Evolutionary conservation across 2,329 filamentous ascomycete species (phyloP).

Genomic region (Ustulina deusta): DNA sequence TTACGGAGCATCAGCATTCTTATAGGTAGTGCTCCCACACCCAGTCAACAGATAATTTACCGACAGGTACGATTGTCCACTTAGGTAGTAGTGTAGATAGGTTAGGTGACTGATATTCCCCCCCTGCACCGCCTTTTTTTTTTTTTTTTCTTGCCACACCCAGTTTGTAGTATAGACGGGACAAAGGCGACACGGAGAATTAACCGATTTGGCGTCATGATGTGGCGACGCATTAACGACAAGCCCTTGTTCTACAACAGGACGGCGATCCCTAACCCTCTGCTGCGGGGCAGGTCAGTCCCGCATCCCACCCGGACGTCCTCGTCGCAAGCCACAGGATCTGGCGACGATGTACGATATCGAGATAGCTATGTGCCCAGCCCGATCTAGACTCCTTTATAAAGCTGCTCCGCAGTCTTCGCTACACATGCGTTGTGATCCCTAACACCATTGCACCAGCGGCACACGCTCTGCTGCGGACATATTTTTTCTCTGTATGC

Average conservation of each 20-base stretch:
- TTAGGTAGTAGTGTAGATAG: neutral
- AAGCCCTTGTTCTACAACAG: constrained; percentile 32
- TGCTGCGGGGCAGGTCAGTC: constrained; percentile 37
- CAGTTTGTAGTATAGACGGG: neutral
- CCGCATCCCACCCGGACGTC: constrained; percentile 20
- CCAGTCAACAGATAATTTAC: constrained; percentile 7
- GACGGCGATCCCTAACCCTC: constrained; percentile 33
- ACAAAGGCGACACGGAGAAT: constrained; percentile 12
- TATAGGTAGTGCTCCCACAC: neutral
- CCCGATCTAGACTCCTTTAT: constrained; percentile 15
- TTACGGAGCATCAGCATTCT: neutral
- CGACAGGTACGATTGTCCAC: neutral
- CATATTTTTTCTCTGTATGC: no score
- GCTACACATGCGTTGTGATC: constrained; percentile 22
- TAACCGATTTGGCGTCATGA: constrained; percentile 21
- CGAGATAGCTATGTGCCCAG: constrained; percentile 7
- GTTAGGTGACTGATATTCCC: neutral
- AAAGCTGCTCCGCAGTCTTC: constrained; percentile 21
- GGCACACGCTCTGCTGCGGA: constrained; percentile 6
- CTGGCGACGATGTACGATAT: constrained; percentile 20
- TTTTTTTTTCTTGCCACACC: neutral
- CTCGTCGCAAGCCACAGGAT: constrained; percentile 24
- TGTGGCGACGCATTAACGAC: constrained; percentile 32
- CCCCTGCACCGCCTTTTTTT: neutral
- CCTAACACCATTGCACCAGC: constrained; percentile 2